Base-by-base conservation (phyloP, 2,329 filamentous ascomycete genomes). In the Apiospora koreana region DNA sequence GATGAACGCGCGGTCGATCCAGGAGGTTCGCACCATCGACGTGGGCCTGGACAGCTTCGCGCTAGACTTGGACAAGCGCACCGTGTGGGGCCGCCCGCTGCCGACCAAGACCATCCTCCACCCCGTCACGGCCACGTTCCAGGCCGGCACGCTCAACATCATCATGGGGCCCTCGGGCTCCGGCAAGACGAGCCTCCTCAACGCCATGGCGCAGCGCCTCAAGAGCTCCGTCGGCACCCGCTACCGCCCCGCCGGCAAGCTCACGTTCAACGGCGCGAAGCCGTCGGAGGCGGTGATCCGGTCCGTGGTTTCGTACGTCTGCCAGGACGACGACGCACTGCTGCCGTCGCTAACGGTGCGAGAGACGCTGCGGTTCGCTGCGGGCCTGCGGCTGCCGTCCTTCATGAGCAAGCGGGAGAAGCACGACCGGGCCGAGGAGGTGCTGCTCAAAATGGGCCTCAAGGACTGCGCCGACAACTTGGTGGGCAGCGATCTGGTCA, bases 151-250 rank as follows among this genome's bases (percentile, higher is more conserved):
- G 18, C 77, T 95, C 18, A 94, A 94, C 72, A 86, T 94, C 31
- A 93, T 95, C 73, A 94, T 94, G 92, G 93, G 93, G 0, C 93
- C 93, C 0, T 94, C 92, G 0, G 93, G 93, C 0, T 92, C 89
- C 64, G 93, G 93, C 1, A 95, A 95, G 79, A 94, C 92, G 0
- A 92, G 91, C 0, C 82, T 94, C 0, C 83, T 94, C 14, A 94
- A 93, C 76, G 86, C 90, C 1, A 92, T 95, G 87, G 91, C 93
- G 1, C 82, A 89, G 3, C 85, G 93, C 21, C 81, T 94, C 5
- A 87, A 89, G 35, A 89, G 88, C 70, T 89, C 88, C 1, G 74
- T 89, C 2, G 84, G 86, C 1, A 93, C 90, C 0, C 86, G 85
- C 69, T 94, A 94, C 75, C 83, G 82, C 5, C 83, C 87, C 2